phyloP scores from a whole-genome alignment of 257 asterid genomes.

The Apocynum venetum region DNA sequence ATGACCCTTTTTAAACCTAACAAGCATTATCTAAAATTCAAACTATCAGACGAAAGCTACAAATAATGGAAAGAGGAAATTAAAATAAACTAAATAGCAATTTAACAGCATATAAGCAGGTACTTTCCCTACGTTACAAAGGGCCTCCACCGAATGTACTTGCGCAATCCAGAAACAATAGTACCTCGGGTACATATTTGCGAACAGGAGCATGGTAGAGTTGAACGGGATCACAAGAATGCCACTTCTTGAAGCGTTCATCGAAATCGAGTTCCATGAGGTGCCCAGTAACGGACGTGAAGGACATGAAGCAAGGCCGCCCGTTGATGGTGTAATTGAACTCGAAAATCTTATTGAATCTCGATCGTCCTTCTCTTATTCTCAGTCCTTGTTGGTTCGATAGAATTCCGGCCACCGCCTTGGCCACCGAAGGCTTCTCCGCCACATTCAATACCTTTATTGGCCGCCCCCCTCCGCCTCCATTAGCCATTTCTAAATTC shows the following conservation, averaged over 20 bases:
- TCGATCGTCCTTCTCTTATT: constrained; percentile 75
- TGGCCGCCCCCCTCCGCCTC: constrained; percentile 48
- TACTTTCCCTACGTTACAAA: neutral
- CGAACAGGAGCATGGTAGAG: constrained; percentile 80
- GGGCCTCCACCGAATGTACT: neutral
- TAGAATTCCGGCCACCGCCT: constrained; percentile 75
- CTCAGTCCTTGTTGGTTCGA: constrained; percentile 58
- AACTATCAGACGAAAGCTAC: neutral
- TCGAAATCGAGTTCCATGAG: constrained; percentile 96
- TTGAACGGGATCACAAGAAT: constrained; percentile 89
- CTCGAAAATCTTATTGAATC: constrained; percentile 86
- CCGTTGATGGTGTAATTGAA: constrained; percentile 53
- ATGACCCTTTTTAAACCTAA: neutral
- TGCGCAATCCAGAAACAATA: neutral
- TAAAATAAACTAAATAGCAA: neutral
- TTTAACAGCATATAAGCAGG: neutral
- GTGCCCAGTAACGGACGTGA: constrained; percentile 96
- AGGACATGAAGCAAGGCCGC: constrained; percentile 69
- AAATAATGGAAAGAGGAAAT: neutral
- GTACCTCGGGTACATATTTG: constrained; percentile 82
- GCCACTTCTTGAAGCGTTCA: constrained; percentile 84
- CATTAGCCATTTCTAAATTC: constrained; percentile 11
- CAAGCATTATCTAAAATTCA: neutral
- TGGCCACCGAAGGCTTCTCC: constrained; percentile 99
- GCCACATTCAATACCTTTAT: constrained; percentile 88